Evolutionary conservation across 495 filamentous ascomycete genomes (phyloP).

Genomic region (Massariosphaeria phaeospora): DNA sequence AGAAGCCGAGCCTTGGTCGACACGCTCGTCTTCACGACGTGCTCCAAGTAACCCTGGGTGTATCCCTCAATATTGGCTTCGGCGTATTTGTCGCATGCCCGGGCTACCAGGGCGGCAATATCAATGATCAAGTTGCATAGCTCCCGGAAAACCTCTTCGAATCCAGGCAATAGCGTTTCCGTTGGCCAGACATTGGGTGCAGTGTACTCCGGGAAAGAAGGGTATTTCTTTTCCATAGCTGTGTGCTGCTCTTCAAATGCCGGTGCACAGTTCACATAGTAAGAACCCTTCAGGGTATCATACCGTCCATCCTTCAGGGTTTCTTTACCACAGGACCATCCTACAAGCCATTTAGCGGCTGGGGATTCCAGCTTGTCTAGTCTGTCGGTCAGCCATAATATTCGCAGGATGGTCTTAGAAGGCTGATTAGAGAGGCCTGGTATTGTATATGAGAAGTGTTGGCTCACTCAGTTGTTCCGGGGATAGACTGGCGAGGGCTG

Average conservation of each 20-base stretch:
- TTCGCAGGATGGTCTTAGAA: not conserved
- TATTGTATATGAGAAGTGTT: no score
- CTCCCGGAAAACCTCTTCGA: conserved; percentile 63
- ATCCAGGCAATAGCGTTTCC: conserved; percentile 61
- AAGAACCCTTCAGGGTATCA: conserved; percentile 92
- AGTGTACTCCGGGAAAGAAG: conserved; percentile 57
- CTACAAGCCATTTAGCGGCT: conserved; percentile 55
- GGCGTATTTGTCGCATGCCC: conserved; percentile 83
- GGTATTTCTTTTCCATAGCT: conserved; percentile 38
- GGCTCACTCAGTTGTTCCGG: conserved; percentile 62
- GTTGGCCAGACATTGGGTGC: conserved; percentile 80
- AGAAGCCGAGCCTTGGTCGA: conserved; percentile 89
- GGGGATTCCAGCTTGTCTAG: conserved; percentile 59
- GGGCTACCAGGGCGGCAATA: conserved; percentile 77
- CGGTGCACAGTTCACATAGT: conserved; percentile 85
- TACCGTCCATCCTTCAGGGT: conserved; percentile 84
- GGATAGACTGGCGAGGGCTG: conserved; percentile 80
- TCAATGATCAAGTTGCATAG: conserved; percentile 85
- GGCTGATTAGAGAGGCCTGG: not conserved
- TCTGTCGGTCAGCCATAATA: conserved; percentile 4
- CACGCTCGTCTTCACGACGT: conserved; percentile 74
- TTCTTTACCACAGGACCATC: conserved; percentile 86
- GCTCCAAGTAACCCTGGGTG: conserved; percentile 70
- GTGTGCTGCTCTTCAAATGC: conserved; percentile 62
- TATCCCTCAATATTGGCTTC: conserved; percentile 71